phyloP scores from a whole-genome alignment of 108 stramenopile genomes.

The Schizochytrium sp. region DNA sequence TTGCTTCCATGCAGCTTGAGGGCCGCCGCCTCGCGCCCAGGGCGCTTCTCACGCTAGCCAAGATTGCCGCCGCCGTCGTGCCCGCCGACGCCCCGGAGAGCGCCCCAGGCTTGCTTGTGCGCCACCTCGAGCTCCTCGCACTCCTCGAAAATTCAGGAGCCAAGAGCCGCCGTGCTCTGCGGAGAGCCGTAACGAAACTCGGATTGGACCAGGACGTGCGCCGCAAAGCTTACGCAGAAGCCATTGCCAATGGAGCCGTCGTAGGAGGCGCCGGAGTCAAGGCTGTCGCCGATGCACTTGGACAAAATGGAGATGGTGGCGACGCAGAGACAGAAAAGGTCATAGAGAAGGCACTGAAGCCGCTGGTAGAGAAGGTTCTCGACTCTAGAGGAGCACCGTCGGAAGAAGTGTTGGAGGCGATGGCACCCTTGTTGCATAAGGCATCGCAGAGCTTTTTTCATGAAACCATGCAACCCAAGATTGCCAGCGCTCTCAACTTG shows the following conservation, averaged over 20 bases:
- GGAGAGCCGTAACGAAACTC: slow-evolving; percentile 3
- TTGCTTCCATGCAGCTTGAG: too few relatives aligned
- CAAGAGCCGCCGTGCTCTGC: background rate
- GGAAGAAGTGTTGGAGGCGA: background rate
- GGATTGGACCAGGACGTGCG: background rate
- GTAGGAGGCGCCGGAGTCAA: background rate
- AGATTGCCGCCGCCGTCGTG: too few relatives aligned
- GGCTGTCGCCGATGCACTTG: background rate
- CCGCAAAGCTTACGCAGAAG: background rate
- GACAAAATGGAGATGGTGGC: background rate
- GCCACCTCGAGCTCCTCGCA: slow-evolving; percentile 10
- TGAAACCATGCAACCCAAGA: slow-evolving; percentile 41
- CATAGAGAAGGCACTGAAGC: background rate
- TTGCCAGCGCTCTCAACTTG: slow-evolving; percentile 13
- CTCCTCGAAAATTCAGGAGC: background rate
- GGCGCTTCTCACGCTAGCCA: too few relatives aligned
- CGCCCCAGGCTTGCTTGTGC: too few relatives aligned
- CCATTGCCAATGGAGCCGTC: background rate
- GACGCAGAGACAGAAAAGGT: too few relatives aligned
- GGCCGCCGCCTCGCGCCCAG: too few relatives aligned
- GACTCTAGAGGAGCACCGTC: slow-evolving; percentile 12
- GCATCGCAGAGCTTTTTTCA: slow-evolving; percentile 2
- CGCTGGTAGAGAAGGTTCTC: background rate
- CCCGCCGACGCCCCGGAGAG: too few relatives aligned
- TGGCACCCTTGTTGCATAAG: background rate